These are phyloP conservation scores for Chrysanthemum lavandulifolium DNA, from an alignment of 129 eudicot species.

Conservation along the genomic window DNA sequence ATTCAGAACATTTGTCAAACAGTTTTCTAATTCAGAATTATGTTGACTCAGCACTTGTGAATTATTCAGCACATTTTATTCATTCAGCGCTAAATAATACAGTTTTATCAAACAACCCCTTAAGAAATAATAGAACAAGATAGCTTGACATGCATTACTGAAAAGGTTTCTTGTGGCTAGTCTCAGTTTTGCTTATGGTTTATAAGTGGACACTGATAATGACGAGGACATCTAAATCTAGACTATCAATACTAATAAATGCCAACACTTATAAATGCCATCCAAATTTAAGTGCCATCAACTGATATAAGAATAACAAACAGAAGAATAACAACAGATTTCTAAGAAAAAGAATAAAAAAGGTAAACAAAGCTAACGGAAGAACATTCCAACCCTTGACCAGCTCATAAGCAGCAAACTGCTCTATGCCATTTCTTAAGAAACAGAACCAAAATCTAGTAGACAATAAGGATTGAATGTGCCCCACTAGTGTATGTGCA, in stretches of 20 bases:
- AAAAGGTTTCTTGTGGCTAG: neutral
- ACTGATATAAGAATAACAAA: neutral
- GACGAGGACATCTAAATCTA: neutral
- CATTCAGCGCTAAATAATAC: no score
- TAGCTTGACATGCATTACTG: constrained; percentile 2
- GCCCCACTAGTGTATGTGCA: neutral
- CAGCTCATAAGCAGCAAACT: neutral
- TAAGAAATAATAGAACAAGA: neutral
- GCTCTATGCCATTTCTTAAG: neutral
- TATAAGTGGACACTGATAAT: neutral
- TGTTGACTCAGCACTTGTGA: no score
- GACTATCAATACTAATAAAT: neutral
- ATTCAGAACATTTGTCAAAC: no score
- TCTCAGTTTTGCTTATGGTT: constrained; percentile 9
- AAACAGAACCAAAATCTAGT: neutral
- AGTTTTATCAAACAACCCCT: no score
- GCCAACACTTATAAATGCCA: neutral
- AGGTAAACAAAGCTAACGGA: neutral
- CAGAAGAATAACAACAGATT: neutral
- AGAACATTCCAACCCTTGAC: neutral
- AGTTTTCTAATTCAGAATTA: no score
- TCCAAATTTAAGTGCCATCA: neutral
- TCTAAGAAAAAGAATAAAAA: neutral
- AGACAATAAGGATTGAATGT: neutral
- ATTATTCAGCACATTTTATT: no score